phyloP scores from a whole-genome alignment of 2,329 filamentous ascomycete genomes.

The Magnaporthiopsis incrustans region DNA sequence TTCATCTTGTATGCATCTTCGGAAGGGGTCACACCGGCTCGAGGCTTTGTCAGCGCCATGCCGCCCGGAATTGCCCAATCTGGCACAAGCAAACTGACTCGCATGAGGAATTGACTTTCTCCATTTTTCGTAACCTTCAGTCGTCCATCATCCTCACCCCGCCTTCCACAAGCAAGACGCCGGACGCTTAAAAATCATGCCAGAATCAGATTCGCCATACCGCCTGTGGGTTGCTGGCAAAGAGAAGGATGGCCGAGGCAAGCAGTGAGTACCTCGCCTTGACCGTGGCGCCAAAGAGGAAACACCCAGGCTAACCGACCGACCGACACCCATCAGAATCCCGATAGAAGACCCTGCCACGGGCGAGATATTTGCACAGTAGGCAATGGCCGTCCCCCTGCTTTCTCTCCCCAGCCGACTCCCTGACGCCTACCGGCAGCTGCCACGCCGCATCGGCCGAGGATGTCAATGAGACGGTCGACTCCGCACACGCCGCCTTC shows the following conservation, averaged over 20 bases:
- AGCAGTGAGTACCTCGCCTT: slow-evolving; percentile 12
- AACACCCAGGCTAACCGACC: not conserved
- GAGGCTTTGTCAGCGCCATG: too few relatives aligned
- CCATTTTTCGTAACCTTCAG: too few relatives aligned
- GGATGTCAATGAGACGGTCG: slow-evolving; percentile 34
- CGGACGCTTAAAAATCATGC: too few relatives aligned
- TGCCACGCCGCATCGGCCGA: slow-evolving; percentile 38
- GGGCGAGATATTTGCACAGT: slow-evolving; percentile 18
- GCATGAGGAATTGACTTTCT: too few relatives aligned
- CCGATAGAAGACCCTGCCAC: slow-evolving; percentile 20
- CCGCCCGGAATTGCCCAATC: too few relatives aligned
- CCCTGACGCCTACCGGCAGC: slow-evolving; percentile 19
- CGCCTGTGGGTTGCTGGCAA: slow-evolving; percentile 15
- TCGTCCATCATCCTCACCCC: too few relatives aligned
- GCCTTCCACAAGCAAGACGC: too few relatives aligned
- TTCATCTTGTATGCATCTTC: too few relatives aligned
- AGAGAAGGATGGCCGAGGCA: slow-evolving; percentile 11
- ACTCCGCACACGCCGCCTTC: slow-evolving; percentile 36
- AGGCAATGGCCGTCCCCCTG: not conserved
- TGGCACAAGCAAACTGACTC: too few relatives aligned
- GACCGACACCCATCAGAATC: slow-evolving; percentile 14
- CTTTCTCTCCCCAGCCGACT: not conserved
- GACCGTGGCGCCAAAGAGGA: not conserved
- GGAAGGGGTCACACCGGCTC: too few relatives aligned
- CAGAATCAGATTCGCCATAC: not conserved